Base-by-base conservation (phyloP, 768 basidiomycete species). In the Psilocybe cyanescens region DNA sequence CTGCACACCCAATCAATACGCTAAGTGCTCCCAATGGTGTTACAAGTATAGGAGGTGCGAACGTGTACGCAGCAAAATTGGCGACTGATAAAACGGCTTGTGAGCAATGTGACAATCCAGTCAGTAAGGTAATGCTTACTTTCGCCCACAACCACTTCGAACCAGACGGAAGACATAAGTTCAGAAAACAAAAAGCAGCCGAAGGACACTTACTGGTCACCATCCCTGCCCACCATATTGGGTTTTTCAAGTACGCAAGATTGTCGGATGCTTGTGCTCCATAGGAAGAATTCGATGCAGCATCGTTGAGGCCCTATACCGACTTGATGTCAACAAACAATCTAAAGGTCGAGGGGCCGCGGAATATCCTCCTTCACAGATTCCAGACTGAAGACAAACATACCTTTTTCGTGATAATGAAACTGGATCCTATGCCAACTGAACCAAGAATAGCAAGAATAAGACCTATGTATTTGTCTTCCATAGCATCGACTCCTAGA, bases 321-420 rank as follows among this genome's bases (percentile, higher is more conserved):
- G 55, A 16, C 12, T 24, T 24, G 35, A 47, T 9, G 16, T 51
- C 39, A 50, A 30, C 33, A n/a, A 47, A 30, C 17, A 50, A 46
- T 51, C 35, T 30, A 47, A 19, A 50, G 17, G 47, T 11, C 33
- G 6, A 6, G 11, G 6, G 33, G 33, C 33, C 24, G 24, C 24
- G 24, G 24, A 24, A 24, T 24, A 24, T 33, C 12, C 19, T 19
- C 28, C 24, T 12, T 48, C 17, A 30, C 46, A 53, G 4, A 31
- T 12, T 16, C 30, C 6, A 17, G 14, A n/a, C 51, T 39, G 17
- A 12, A 30, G 57, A 59, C 31, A 44, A 45, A 47, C 55, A 24
- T 65, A 92, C 97, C 90, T 97, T 99, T 86, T 99, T 99, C 16
- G 97, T 99, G 72, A 99, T 97, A 72, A 99, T 97, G 74, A 95